phyloP scores from a whole-genome alignment of 2,329 filamentous ascomycete genomes.

The Aspergillus chevalieri region DNA sequence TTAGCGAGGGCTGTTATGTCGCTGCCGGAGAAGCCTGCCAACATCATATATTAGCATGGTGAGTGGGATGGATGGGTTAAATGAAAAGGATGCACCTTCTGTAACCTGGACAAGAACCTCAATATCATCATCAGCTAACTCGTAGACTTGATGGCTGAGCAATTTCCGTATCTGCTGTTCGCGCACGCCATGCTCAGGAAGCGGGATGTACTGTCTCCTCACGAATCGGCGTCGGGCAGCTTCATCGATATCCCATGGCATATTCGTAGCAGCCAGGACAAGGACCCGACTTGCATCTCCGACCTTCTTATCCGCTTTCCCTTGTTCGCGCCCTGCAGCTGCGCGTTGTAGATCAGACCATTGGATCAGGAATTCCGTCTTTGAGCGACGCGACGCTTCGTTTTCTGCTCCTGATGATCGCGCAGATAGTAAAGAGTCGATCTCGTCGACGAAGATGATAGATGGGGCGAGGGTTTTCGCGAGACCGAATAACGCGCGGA shows the following conservation, averaged over 20 bases:
- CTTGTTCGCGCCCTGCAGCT: slow-evolving; percentile 72
- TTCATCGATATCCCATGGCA: slow-evolving; percentile 97
- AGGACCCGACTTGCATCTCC: slow-evolving; percentile 84
- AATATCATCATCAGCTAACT: slow-evolving; percentile 65
- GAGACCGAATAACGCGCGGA: slow-evolving; percentile 83
- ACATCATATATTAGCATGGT: slow-evolving; percentile 4
- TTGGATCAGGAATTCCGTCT: slow-evolving; percentile 96
- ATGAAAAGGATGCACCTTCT: slow-evolving; percentile 54
- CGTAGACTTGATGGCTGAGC: slow-evolving; percentile 81
- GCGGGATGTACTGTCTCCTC: slow-evolving; percentile 86
- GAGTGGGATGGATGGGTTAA: neutral
- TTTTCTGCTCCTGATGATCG: slow-evolving; percentile 74
- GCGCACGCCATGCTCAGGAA: slow-evolving; percentile 79
- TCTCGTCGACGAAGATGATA: slow-evolving; percentile 98
- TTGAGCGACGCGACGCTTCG: slow-evolving; percentile 87
- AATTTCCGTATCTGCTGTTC: slow-evolving; percentile 72
- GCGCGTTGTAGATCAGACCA: slow-evolving; percentile 93
- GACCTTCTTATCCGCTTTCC: slow-evolving; percentile 55
- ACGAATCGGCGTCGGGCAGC: slow-evolving; percentile 87
- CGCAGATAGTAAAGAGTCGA: slow-evolving; percentile 84
- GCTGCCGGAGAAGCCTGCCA: slow-evolving; percentile 85
- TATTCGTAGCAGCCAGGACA: slow-evolving; percentile 88
- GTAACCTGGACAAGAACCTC: slow-evolving; percentile 69
- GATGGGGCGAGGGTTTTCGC: slow-evolving; percentile 84
- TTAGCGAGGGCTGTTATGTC: slow-evolving; percentile 96